Base-by-base conservation (phyloP, 164 flowering plant species). In the Vitis rupestris region DNA sequence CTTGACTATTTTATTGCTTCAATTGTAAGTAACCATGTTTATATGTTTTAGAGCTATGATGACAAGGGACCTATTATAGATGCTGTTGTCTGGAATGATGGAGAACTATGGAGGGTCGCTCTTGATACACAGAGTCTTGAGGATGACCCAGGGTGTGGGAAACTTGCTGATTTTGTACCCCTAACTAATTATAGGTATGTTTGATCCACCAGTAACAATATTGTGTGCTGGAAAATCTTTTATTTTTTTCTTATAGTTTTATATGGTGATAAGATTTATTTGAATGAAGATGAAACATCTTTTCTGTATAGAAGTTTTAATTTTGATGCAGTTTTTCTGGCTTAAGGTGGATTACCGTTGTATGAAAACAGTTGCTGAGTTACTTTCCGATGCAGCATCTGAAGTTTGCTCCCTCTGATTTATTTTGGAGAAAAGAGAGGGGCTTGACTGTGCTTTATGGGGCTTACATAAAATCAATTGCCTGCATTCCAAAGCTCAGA, bases 61-160 rank as follows among this genome's bases (percentile, higher is more conserved):
- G 99, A 95, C 75, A 93, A 78, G 71, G 99, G 99, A 4, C 98
- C 99, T 64, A 78, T 93, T 49, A 87, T 95, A 65, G 98, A 95
- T 86, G 99, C 91, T 85, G 98, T 95, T 72, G 98, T 91, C 37
- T 95, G 99, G 99, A 84, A 91, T 80, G 98, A 93, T 86, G 99
- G 99, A 72, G 89, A 91, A 73, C 74, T 88, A 50, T 95, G 99
- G 99, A 86, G 99, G 81, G 98, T 79, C 74, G 98, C 99, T 72
- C 84, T 95, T 76, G 99, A 95, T 75, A 95, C 97, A 6, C 99
- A 87, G 70, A 84, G 82, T 70, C 90, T 95, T 75, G 97, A 91
- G 84, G 93, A 88, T 81, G 88, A 90, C 50, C 75, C 88, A 51
- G 87, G 78, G 57, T 47, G 75, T 61, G 99, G 99, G 61, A 90